Evolutionary conservation across 2,329 filamentous ascomycete species (phyloP).

Genomic region (Nigrospora sphaerica): DNA sequence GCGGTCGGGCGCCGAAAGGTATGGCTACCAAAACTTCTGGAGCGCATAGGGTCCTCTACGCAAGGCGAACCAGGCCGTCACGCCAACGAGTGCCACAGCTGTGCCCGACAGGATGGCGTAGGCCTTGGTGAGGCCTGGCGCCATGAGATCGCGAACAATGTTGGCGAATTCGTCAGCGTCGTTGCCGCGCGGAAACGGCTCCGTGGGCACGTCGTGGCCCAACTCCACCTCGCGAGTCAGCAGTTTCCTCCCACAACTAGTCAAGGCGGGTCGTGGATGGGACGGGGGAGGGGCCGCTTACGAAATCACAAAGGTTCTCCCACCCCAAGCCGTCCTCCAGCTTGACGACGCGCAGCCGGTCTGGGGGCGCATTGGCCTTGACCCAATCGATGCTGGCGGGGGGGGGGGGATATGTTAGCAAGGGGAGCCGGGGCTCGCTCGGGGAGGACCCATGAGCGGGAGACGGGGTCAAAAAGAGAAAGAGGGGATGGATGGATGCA

Average conservation of each 20-base stretch:
- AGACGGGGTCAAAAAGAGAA: background rate
- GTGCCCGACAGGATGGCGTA: background rate
- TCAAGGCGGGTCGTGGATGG: too few relatives aligned
- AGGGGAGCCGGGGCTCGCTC: too few relatives aligned
- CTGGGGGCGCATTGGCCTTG: background rate
- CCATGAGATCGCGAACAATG: background rate
- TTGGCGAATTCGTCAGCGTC: background rate
- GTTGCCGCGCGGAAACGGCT: background rate
- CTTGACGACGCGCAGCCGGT: background rate
- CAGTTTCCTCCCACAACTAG: too few relatives aligned
- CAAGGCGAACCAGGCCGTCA: background rate
- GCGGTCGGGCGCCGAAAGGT: too few relatives aligned
- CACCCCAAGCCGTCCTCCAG: background rate
- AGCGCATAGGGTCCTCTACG: background rate
- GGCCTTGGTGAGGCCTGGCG: background rate
- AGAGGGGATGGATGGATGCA: background rate
- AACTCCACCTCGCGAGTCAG: background rate
- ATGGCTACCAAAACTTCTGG: background rate
- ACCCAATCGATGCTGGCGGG: background rate
- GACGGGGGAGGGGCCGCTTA: too few relatives aligned
- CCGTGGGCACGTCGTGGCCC: background rate
- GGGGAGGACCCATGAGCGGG: too few relatives aligned
- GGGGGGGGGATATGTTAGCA: too few relatives aligned
- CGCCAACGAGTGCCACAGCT: background rate
- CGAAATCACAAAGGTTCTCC: background rate